Evolutionary conservation across 805 yeast species (phyloP).

Genomic region (Monosporozyma yasuniensis): DNA sequence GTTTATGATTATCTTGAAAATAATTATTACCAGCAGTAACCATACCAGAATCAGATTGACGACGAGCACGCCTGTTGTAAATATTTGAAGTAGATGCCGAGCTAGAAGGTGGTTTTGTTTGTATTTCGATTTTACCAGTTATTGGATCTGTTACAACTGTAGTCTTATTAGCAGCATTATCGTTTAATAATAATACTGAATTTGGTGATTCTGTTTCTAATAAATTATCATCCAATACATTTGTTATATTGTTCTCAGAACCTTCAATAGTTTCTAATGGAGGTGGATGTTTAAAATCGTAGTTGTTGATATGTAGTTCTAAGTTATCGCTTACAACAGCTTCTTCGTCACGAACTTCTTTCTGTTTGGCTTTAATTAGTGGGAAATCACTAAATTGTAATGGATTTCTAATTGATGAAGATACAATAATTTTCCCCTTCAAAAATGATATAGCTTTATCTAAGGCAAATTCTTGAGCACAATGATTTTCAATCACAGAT

Average conservation of each 20-base stretch:
- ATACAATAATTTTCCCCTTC: conserved; percentile 49
- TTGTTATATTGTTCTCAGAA: conserved; percentile 1
- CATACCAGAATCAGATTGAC: conserved; percentile 20
- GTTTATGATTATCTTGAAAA: conserved; percentile 1
- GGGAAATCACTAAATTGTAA: conserved; percentile 19
- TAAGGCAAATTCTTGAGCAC: conserved; percentile 79
- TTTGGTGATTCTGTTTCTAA: conserved; percentile 19
- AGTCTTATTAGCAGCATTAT: conserved; percentile 8
- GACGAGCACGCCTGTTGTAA: conserved; percentile 5
- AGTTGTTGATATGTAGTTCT: not conserved
- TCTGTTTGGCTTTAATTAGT: conserved; percentile 12
- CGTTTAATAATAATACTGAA: conserved; percentile 16
- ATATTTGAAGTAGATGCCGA: not conserved
- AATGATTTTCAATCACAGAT: conserved; percentile 75
- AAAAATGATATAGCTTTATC: conserved; percentile 64
- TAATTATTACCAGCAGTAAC: not conserved
- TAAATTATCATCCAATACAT: conserved; percentile 24
- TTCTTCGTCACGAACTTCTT: not conserved
- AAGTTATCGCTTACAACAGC: not conserved
- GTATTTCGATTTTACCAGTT: not conserved
- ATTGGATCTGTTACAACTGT: not conserved
- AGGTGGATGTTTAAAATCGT: not conserved
- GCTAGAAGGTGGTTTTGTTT: not conserved
- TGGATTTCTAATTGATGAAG: conserved; percentile 22
- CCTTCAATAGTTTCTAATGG: conserved; percentile 1